Evolutionary conservation across 2,329 filamentous ascomycete species (phyloP).

Genomic region (Diplodia mutila): DNA sequence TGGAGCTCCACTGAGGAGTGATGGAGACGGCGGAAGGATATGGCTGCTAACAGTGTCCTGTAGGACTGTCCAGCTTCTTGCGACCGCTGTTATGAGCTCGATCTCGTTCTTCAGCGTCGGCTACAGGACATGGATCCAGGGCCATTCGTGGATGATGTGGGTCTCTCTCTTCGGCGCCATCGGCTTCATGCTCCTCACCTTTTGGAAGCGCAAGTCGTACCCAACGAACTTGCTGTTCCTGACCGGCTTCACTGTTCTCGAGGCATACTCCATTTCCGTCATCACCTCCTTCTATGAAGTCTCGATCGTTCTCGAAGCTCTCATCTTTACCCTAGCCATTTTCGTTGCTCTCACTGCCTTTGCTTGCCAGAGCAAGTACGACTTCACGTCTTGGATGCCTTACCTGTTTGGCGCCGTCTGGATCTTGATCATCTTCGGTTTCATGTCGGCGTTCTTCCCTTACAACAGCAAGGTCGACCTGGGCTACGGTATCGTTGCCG

Average conservation of each 20-base stretch:
- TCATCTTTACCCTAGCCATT: conserved; percentile 76
- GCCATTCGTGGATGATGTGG: conserved; percentile 82
- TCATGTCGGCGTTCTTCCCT: conserved; percentile 90
- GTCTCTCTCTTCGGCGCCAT: conserved; percentile 82
- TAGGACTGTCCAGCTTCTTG: conserved; percentile 81
- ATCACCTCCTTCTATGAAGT: conserved; percentile 89
- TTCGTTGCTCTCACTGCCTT: conserved; percentile 73
- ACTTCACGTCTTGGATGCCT: conserved; percentile 96
- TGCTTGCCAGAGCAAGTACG: conserved; percentile 96
- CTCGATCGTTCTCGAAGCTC: conserved; percentile 83
- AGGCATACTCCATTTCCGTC: conserved; percentile 92
- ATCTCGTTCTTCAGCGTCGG: conserved; percentile 80
- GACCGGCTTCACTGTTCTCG: conserved; percentile 82
- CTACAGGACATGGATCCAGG: conserved; percentile 88
- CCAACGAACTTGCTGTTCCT: conserved; percentile 95
- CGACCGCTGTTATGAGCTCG: conserved; percentile 77
- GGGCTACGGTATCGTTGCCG: conserved; percentile 78
- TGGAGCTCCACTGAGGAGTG: not conserved
- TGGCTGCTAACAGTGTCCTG: not conserved
- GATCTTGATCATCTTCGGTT: conserved; percentile 88
- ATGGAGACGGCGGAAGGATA: not conserved
- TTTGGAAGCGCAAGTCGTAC: conserved; percentile 95
- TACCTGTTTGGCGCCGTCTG: conserved; percentile 91
- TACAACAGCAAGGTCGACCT: conserved; percentile 81
- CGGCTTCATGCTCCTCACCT: conserved; percentile 83